Percentiles rank a stretch among this genome's conserved stretches.
Conservation (phyloP, 1,139 yeast species). For the Blastobotrys serpentis region DNA sequence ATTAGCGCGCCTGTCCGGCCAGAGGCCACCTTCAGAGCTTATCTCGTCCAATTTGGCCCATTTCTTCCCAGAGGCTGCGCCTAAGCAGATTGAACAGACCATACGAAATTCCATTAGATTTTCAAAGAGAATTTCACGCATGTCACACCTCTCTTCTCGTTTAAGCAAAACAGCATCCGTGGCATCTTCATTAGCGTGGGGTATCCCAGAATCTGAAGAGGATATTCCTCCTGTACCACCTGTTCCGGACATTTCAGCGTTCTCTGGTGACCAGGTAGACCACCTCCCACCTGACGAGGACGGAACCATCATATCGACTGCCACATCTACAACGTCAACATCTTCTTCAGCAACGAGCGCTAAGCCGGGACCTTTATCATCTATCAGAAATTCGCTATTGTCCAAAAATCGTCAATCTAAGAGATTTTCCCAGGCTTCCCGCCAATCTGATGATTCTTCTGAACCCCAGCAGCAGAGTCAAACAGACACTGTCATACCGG, state of each 20-base stretch:
- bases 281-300: neutral
- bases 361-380: neutral
- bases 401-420: constrained; percentile 1
- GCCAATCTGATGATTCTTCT: neutral
- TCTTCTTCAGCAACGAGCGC: neutral
- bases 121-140: constrained; percentile 58
- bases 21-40: constrained; percentile 89
- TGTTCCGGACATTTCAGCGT: constrained; percentile 20
- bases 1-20: constrained; percentile 57
- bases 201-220: constrained; percentile 32
- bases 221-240: constrained; percentile 37
- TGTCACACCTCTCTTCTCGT: constrained; percentile 29
- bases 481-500: neutral
- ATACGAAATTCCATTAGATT: constrained; percentile 80
- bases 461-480: neutral
- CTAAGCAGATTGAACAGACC: constrained; percentile 71
- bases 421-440: constrained; percentile 4
- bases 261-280: neutral
- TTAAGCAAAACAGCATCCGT: constrained; percentile 34
- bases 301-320: neutral
- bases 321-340: neutral
- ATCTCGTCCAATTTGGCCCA: constrained; percentile 88
- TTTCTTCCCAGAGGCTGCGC: constrained; percentile 84
- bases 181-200: constrained; percentile 28
- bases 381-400: neutral